A percentile compares a stretch with the other conserved stretches of the same genome.
Conservation (phyloP, 306 rosid genomes). For the Albizia julibrissin region DNA sequence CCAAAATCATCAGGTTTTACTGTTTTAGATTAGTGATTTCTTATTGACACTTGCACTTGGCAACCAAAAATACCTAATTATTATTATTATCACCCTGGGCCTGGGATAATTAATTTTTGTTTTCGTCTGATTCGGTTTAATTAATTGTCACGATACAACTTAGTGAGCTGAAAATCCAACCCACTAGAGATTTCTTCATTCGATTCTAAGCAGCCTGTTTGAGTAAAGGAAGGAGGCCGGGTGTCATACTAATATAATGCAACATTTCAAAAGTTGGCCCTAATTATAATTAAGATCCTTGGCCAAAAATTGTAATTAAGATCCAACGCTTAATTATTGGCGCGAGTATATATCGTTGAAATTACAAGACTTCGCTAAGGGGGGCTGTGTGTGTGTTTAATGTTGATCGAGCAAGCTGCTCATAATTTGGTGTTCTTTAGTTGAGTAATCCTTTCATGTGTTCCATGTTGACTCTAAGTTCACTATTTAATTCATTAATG, state of each 20-base stretch:
- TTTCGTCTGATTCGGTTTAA: background rate
- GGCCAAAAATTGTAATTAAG: background rate
- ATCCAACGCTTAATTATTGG: constrained; percentile 9
- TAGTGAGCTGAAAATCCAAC: constrained; percentile 1
- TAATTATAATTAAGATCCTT: background rate
- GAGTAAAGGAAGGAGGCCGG: constrained; percentile 17
- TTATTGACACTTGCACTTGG: background rate
- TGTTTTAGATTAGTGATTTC: background rate
- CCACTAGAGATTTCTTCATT: constrained; percentile 51
- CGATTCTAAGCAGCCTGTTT: constrained; percentile 63
- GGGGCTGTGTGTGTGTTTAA: background rate
- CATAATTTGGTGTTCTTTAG: no score
- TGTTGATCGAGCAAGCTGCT: background rate
- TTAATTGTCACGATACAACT: background rate
- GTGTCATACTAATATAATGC: background rate
- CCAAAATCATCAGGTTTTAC: background rate
- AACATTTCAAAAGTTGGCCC: constrained; percentile 22
- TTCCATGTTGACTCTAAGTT: no score
- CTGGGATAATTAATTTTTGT: background rate
- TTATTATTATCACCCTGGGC: background rate
- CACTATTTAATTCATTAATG: no score
- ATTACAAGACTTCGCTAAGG: background rate
- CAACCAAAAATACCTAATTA: background rate
- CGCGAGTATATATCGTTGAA: background rate
- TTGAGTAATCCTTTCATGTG: no score